Evolutionary conservation across 2,329 filamentous ascomycete species (phyloP).

Genomic region (Calycina herbarum): DNA sequence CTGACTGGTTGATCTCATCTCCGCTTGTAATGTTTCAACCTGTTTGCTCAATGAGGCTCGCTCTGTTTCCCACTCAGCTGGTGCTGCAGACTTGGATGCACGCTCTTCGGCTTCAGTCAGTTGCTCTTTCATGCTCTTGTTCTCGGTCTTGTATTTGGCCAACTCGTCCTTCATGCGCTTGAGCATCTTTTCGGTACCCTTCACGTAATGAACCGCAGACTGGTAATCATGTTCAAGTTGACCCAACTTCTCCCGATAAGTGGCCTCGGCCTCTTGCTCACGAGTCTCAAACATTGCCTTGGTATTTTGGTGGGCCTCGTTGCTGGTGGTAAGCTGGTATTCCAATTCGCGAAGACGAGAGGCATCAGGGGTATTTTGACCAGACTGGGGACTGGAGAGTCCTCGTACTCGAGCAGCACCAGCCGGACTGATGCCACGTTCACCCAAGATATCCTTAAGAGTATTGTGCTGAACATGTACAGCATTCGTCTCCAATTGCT

Average conservation of each 20-base stretch:
- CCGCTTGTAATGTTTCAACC: slow-evolving; percentile 67
- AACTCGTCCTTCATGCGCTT: slow-evolving; percentile 98
- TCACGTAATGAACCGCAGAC: slow-evolving; percentile 95
- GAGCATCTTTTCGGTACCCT: slow-evolving; percentile 98
- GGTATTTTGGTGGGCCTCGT: slow-evolving; percentile 82
- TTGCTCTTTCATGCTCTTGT: slow-evolving; percentile 78
- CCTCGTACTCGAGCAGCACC: slow-evolving; percentile 70
- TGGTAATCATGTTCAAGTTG: slow-evolving; percentile 97
- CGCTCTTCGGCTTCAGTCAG: slow-evolving; percentile 66
- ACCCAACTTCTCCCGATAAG: slow-evolving; percentile 88
- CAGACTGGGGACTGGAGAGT: slow-evolving; percentile 70
- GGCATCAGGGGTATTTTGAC: slow-evolving; percentile 77
- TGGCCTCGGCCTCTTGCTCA: slow-evolving; percentile 81
- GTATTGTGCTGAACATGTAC: slow-evolving; percentile 89
- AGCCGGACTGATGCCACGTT: slow-evolving; percentile 81
- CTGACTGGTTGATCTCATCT: slow-evolving; percentile 64
- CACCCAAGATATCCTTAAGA: slow-evolving; percentile 86
- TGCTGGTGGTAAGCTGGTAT: slow-evolving; percentile 75
- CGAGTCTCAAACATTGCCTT: slow-evolving; percentile 75
- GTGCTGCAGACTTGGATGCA: slow-evolving; percentile 44
- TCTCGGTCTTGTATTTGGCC: slow-evolving; percentile 86
- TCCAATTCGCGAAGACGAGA: slow-evolving; percentile 81
- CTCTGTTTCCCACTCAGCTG: slow-evolving; percentile 73
- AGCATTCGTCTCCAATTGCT: slow-evolving; percentile 92
- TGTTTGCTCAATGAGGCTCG: slow-evolving; percentile 65